Evolutionary conservation across 305 asterid genomes (phyloP), one percentile per base, ranked within the genome.

Genomic region (Striga hermonthica): DNA sequence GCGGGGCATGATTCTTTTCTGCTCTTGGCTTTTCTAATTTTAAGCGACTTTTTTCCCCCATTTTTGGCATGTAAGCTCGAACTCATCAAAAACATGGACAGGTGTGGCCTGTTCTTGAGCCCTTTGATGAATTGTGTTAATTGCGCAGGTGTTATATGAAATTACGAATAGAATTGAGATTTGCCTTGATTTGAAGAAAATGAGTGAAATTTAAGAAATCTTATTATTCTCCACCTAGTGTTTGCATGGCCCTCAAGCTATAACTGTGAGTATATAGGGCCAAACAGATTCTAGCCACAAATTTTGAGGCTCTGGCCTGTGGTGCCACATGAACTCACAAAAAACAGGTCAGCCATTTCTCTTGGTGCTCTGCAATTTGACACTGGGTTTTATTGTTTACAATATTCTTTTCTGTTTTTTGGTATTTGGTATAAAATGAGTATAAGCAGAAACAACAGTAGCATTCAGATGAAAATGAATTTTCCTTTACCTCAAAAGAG

Each of bases 1-100:
- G 95, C 55, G 98, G 94, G 45, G 96, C 90, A 38, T 90, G 74
- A 80, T 54, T 36, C 48, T 36, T 13, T 22, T 16, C 8, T 11
- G 6, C 60, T 3, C 48, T 22, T 22, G 31, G 31, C 34, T 64
- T 35, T 62, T 71, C 45, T 65, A 56, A 54, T 10, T 22, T 55
- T 8, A 22, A 28, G 36, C 6, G 39, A 55, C 31, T 54, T 50
- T 55, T 60, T 55, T 28, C 31, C 2, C 31, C 31, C 31, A 22
- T 22, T 22, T 22, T 22, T 22, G 31, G 31, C 1, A 0, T 22
- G 31, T 22, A 22, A 22, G 2, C 2, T 1, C 31, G 31, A 22
- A 22, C 31, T 22, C 31, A 2, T 22, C 31, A 22, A 22, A 22
- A 22, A 2, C 31, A 22, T 22, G 31, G 2, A 22, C 31, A 1